A percentile compares a stretch with the other conserved stretches of the same genome.
Evolutionary conservation across 345 rosid genomes (phyloP).

Genomic region (Bruguiera parviflora): DNA sequence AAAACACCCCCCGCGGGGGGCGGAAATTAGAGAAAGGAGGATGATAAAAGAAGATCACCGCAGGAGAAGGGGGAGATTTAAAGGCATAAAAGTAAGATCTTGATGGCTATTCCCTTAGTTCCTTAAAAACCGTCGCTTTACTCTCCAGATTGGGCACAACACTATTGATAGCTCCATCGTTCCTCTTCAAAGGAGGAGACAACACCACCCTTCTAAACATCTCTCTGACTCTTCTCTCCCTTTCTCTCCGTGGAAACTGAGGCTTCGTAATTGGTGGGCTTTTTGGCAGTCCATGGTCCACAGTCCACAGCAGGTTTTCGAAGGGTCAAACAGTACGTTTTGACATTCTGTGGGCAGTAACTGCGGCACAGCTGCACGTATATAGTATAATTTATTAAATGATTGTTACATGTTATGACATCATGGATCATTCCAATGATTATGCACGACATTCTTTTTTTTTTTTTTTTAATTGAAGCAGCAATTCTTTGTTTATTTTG

Average conservation of each 20-base stretch:
- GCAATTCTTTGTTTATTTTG: too few relatives aligned
- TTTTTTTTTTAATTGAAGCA: too few relatives aligned
- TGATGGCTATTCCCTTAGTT: conserved; percentile 28
- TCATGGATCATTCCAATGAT: too few relatives aligned
- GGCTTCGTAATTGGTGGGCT: neutral
- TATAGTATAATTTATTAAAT: too few relatives aligned
- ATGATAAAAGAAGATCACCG: conserved; percentile 24
- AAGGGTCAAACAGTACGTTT: too few relatives aligned
- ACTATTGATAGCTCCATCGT: conserved; percentile 31
- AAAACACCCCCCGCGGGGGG: too few relatives aligned
- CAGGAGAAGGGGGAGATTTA: conserved; percentile 32
- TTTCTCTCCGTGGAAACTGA: neutral
- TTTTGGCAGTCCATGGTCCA: neutral
- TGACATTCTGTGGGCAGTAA: neutral
- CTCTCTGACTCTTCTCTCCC: neutral
- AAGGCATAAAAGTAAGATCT: conserved; percentile 40
- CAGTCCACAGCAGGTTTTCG: neutral
- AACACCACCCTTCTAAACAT: conserved; percentile 50
- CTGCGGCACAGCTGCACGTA: too few relatives aligned
- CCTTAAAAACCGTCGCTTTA: conserved; percentile 26
- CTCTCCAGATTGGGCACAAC: conserved; percentile 30
- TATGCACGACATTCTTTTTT: too few relatives aligned
- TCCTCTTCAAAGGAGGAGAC: conserved; percentile 54
- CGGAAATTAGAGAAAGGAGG: conserved; percentile 6
- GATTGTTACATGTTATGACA: too few relatives aligned